Evolutionary conservation across 306 rosid genomes (phyloP).

Genomic region (Gleditsia sinensis): DNA sequence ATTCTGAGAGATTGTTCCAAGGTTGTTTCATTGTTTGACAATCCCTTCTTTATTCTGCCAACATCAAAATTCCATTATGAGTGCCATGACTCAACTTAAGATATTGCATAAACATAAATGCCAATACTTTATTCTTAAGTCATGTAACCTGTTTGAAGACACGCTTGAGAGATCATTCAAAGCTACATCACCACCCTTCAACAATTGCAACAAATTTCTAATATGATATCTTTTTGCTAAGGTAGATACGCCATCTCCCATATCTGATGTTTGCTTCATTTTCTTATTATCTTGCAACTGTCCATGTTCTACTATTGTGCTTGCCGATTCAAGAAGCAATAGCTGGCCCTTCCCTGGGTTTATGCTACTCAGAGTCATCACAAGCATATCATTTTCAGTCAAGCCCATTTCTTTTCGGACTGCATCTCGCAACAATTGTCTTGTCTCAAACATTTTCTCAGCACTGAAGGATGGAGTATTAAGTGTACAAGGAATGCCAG

Average conservation of each 20-base stretch:
- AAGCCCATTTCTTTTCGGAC: conserved; percentile 82
- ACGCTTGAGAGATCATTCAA: conserved; percentile 38
- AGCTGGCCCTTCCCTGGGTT: conserved; percentile 93
- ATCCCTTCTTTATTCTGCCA: conserved; percentile 46
- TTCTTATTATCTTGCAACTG: conserved; percentile 39
- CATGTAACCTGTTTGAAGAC: conserved; percentile 41
- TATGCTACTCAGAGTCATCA: conserved; percentile 82
- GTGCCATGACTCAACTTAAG: conserved; percentile 37
- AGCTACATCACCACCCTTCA: conserved; percentile 40
- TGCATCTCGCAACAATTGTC: conserved; percentile 59
- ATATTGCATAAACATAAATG: conserved; percentile 29
- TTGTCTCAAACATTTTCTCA: conserved; percentile 64
- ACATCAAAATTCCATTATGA: conserved; percentile 40
- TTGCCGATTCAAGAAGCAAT: conserved; percentile 75
- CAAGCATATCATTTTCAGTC: conserved; percentile 71
- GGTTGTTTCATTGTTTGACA: conserved; percentile 35
- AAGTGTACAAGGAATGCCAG: conserved; percentile 77
- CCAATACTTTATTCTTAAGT: conserved; percentile 19
- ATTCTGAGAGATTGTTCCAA: conserved; percentile 51
- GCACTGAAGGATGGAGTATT: conserved; percentile 73
- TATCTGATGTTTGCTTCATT: conserved; percentile 28
- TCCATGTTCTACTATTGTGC: conserved; percentile 43
- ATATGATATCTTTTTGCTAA: conserved; percentile 54
- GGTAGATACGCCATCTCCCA: conserved; percentile 46
- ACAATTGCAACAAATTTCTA: conserved; percentile 57